Conservation (phyloP, 2,329 filamentous ascomycete species). For the Alternaria gaisen region DNA sequence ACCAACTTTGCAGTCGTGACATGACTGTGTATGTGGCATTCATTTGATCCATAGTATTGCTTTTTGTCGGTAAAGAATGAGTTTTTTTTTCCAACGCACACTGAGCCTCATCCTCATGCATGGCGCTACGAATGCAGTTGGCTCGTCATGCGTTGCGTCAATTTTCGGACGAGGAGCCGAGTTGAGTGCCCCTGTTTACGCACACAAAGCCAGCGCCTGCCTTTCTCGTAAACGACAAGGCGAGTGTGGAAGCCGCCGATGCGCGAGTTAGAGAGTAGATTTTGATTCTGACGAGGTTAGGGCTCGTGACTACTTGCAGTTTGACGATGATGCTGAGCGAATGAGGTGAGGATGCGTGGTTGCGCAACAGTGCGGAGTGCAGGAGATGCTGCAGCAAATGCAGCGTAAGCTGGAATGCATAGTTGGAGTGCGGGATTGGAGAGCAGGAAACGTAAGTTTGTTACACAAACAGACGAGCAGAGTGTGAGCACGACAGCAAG, state of each 20-base stretch:
- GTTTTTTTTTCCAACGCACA: background rate
- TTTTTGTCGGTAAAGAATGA: conserved; percentile 23
- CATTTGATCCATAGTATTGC: conserved; percentile 18
- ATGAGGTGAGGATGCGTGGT: conserved; percentile 17
- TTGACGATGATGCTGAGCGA: background rate
- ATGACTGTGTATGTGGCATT: background rate
- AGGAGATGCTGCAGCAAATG: background rate
- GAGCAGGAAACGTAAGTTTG: background rate
- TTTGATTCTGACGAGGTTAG: background rate
- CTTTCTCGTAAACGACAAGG: background rate
- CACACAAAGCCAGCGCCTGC: background rate
- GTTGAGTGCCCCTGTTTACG: background rate
- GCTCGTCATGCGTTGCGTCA: conserved; percentile 6
- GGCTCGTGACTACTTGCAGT: conserved; percentile 17
- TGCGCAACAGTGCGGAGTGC: conserved; percentile 24
- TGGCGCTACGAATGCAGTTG: conserved; percentile 9
- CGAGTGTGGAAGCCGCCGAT: conserved; percentile 16
- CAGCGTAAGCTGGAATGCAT: background rate
- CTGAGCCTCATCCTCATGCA: conserved; percentile 27
- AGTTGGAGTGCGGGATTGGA: background rate
- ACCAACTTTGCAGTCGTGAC: background rate
- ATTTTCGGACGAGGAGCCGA: conserved; percentile 5
- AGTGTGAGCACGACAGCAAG: background rate
- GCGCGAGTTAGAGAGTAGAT: conserved; percentile 13
- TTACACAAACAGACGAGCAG: background rate